Percentiles rank a stretch among this genome's conserved stretches.
Conservation (phyloP, 2,329 filamentous ascomycete species). For the Phialocephala sp. region DNA sequence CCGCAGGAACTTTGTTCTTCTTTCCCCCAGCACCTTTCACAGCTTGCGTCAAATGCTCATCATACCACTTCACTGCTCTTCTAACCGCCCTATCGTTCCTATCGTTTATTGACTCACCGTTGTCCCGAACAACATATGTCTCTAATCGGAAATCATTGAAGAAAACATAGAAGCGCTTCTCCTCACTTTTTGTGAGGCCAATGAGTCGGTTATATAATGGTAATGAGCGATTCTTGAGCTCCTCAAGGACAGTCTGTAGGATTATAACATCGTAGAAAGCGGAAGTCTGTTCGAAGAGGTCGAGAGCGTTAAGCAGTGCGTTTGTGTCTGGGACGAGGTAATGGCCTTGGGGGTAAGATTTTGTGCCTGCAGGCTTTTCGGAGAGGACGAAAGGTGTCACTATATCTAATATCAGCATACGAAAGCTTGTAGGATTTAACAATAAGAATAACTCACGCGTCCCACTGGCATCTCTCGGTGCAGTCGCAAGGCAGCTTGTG, state of each 20-base stretch:
- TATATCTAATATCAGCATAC: conserved; percentile 44
- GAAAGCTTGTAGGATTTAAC: background rate
- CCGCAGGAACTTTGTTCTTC: conserved; percentile 67
- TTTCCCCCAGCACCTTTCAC: conserved; percentile 57
- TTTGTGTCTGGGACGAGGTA: conserved; percentile 97
- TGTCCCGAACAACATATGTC: conserved; percentile 78
- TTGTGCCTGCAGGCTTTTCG: conserved; percentile 84
- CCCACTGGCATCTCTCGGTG: conserved; percentile 80
- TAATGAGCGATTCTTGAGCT: conserved; percentile 90
- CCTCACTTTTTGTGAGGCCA: conserved; percentile 89
- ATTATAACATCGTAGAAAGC: conserved; percentile 98
- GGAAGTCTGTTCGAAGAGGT: conserved; percentile 89
- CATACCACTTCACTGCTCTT: conserved; percentile 88
- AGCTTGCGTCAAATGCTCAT: conserved; percentile 74
- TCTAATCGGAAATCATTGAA: conserved; percentile 98
- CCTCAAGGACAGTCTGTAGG: conserved; percentile 93
- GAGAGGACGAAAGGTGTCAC: conserved; percentile 86
- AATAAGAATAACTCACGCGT: conserved; percentile 60
- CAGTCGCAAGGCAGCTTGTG: conserved; percentile 72
- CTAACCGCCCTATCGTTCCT: conserved; percentile 93
- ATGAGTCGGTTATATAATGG: conserved; percentile 95
- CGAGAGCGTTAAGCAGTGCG: conserved; percentile 93
- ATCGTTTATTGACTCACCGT: conserved; percentile 91
- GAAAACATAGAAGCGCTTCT: conserved; percentile 98
- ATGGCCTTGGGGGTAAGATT: conserved; percentile 82